Percentiles rank a stretch among this genome's conserved stretches.
Evolutionary conservation across 129 eudicot genomes (phyloP).

Genomic region (Scalesia atractyloides): DNA sequence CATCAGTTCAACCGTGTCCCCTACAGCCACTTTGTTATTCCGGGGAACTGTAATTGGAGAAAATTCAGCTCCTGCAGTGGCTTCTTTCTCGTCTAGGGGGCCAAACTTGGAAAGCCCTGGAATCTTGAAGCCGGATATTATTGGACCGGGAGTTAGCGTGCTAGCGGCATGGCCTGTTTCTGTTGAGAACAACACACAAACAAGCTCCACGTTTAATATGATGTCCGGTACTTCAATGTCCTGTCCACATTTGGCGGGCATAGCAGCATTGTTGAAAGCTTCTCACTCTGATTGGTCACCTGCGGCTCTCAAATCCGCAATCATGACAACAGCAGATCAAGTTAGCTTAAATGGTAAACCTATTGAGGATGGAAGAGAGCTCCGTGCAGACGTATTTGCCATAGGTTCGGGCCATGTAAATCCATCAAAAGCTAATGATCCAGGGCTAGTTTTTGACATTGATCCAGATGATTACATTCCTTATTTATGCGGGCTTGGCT

Average conservation of each 20-base stretch:
- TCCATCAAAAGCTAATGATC: conserved; percentile 52
- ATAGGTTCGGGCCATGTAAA: conserved; percentile 57
- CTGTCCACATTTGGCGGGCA: conserved; percentile 64
- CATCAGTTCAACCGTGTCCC: conserved; percentile 38
- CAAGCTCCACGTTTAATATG: conserved; percentile 38
- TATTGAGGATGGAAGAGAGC: conserved; percentile 36
- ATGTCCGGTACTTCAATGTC: conserved; percentile 62
- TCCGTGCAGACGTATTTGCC: conserved; percentile 42
- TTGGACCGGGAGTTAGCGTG: conserved; percentile 64
- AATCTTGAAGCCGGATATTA: conserved; percentile 64
- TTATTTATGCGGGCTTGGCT: conserved; percentile 47
- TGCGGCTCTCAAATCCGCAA: conserved; percentile 54
- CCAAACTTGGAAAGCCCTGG: conserved; percentile 54
- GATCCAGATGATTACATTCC: conserved; percentile 45
- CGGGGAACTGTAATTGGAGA: conserved; percentile 42
- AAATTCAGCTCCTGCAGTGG: conserved; percentile 35
- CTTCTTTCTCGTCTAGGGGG: conserved; percentile 59
- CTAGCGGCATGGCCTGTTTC: conserved; percentile 65
- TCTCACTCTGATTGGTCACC: conserved; percentile 54
- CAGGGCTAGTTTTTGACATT: conserved; percentile 45
- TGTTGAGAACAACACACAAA: conserved; percentile 39
- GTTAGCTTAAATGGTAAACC: conserved; percentile 43
- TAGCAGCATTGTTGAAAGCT: conserved; percentile 55
- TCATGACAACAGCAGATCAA: conserved; percentile 49
- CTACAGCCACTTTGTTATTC: conserved; percentile 36